These are phyloP conservation scores for Sphenostylis stenocarpa DNA, from an alignment of 306 rosid genomes.

Conservation along the genomic window DNA sequence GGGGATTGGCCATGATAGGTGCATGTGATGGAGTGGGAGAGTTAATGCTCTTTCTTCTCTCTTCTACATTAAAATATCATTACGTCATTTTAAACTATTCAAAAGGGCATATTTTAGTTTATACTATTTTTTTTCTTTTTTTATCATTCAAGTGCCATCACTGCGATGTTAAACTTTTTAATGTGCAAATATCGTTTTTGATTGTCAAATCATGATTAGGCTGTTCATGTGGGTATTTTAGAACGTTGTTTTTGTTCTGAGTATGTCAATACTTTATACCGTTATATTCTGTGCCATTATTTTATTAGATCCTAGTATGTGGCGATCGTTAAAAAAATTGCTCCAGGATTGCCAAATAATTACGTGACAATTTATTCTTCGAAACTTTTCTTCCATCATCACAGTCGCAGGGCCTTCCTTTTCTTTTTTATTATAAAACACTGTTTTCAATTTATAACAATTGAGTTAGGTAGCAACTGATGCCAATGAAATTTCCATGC, in stretches of 20 bases:
- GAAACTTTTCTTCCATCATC: constrained; percentile 9
- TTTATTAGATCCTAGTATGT: constrained; percentile 53
- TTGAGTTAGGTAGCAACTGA: constrained; percentile 24
- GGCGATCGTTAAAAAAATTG: constrained; percentile 16
- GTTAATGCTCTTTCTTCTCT: constrained; percentile 34
- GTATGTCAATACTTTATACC: constrained; percentile 29
- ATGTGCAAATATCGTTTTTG: constrained; percentile 19
- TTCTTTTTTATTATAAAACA: neutral
- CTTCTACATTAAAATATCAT: neutral
- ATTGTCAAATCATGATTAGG: constrained; percentile 51
- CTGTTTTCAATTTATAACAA: neutral
- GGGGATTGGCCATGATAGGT: constrained; percentile 22
- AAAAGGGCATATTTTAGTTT: neutral
- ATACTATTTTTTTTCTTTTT: neutral
- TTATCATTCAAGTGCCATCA: neutral
- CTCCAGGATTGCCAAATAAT: constrained; percentile 31
- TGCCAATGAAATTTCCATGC: neutral
- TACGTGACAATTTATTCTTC: constrained; percentile 35
- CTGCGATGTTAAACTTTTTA: neutral
- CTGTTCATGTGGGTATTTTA: constrained; percentile 13
- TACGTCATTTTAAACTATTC: neutral
- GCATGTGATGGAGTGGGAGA: constrained; percentile 59
- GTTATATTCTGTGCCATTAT: constrained; percentile 40
- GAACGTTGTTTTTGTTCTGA: constrained; percentile 26
- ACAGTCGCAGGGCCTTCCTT: constrained; percentile 19